A percentile compares a stretch with the other conserved stretches of the same genome.
Evolutionary conservation across 1,284 basidiomycete species (phyloP).

Genomic region (Boletus austroedulis): DNA sequence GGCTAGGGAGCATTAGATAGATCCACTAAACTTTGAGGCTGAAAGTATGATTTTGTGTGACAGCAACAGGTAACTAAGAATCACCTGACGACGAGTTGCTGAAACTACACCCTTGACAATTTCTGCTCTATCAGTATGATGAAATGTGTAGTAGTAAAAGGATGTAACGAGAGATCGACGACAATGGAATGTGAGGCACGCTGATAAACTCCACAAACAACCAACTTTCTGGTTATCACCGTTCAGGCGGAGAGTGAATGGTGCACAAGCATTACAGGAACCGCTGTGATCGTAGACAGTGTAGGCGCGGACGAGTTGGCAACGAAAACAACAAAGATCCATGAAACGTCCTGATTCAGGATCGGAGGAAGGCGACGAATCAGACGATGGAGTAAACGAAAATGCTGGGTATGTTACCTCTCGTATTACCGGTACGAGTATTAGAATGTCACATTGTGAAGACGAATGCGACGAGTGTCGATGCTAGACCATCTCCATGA

Average conservation of each 20-base stretch:
- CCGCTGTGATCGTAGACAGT: slow-evolving; percentile 58
- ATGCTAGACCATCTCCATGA: slow-evolving; percentile 81
- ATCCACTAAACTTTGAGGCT: too few species aligned
- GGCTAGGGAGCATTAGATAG: too few species aligned
- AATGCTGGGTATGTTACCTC: slow-evolving; percentile 30
- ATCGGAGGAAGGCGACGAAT: slow-evolving; percentile 20
- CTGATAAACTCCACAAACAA: slow-evolving; percentile 92
- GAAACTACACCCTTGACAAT: too few species aligned
- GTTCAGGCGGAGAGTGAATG: slow-evolving; percentile 67
- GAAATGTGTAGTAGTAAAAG: too few species aligned
- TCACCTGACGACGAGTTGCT: too few species aligned
- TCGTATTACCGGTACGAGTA: slow-evolving; percentile 35
- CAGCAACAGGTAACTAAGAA: too few species aligned
- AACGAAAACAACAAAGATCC: slow-evolving; percentile 68
- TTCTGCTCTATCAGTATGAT: too few species aligned
- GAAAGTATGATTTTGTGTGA: too few species aligned
- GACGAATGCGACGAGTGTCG: slow-evolving; percentile 56
- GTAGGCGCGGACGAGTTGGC: slow-evolving; percentile 85
- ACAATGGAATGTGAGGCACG: slow-evolving; percentile 95
- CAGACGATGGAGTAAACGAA: slow-evolving; percentile 26
- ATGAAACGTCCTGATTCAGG: slow-evolving; percentile 33
- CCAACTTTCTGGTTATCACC: slow-evolving; percentile 65
- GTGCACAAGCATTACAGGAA: slow-evolving; percentile 52
- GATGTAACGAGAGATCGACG: too few species aligned
- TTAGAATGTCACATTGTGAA: slow-evolving; percentile 34